phyloP scores from a whole-genome alignment of 2,329 filamentous ascomycete species.

The Verticillium alfalfae region DNA sequence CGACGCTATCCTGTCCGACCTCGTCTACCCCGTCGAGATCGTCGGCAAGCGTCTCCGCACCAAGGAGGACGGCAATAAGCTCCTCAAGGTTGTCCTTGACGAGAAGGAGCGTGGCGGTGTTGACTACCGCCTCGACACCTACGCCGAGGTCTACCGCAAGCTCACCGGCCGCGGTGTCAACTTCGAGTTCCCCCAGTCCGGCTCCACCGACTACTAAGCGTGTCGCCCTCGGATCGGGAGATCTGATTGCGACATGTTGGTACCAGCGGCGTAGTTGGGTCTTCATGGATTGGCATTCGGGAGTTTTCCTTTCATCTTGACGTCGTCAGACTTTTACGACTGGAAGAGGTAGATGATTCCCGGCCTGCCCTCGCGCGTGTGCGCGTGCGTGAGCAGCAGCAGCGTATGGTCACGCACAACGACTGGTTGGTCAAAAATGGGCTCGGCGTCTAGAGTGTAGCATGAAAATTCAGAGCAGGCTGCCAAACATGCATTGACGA shows the following conservation, averaged over 20 bases:
- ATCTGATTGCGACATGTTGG: background rate
- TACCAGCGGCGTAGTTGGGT: background rate
- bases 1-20: constrained; percentile 95
- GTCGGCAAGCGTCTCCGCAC: constrained; percentile 98
- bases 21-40: constrained; percentile 99
- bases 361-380: background rate
- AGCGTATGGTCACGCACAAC: background rate
- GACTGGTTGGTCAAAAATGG: constrained; percentile 23
- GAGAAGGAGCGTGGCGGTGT: constrained; percentile 99
- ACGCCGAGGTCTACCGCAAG: constrained; percentile 98
- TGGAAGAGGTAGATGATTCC: background rate
- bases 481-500: constrained; percentile 30
- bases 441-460: constrained; percentile 47
- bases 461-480: constrained; percentile 40
- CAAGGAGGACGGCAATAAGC: constrained; percentile 98
- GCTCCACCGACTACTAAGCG: constrained; percentile 73
- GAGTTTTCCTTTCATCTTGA: background rate
- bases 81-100: constrained; percentile 97
- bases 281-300: constrained; percentile 1
- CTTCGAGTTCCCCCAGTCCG: constrained; percentile 96
- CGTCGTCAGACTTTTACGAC: background rate
- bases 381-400: background rate
- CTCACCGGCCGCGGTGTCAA: constrained; percentile 93
- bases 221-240: background rate
- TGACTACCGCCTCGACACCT: constrained; percentile 99